Conservation (phyloP, 192 early-diverging fungal species). For the Phlyctochytrium arcticum region DNA sequence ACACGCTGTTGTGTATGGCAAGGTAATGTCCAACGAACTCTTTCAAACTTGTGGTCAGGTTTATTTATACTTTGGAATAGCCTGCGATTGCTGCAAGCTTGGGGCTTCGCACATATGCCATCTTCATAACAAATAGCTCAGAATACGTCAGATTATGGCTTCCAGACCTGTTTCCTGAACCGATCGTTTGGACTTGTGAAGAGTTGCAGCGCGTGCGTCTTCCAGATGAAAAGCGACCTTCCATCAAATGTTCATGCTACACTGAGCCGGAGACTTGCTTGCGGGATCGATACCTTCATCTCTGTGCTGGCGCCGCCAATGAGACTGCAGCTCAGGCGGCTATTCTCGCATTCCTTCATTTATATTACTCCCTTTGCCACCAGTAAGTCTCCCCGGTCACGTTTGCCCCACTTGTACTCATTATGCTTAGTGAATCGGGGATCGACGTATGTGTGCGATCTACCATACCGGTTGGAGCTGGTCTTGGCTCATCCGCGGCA, state of each 20-base stretch:
- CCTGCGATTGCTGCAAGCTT: slow-evolving; percentile 79
- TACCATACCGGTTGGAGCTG: slow-evolving; percentile 83
- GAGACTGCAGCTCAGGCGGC: no score
- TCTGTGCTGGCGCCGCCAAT: no score
- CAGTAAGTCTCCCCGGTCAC: background rate
- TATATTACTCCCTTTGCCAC: slow-evolving; percentile 30
- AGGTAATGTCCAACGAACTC: slow-evolving; percentile 11
- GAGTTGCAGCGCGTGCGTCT: no score
- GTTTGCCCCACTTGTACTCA: no score
- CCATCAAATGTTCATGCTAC: no score
- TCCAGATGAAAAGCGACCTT: no score
- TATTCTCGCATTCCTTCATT: slow-evolving; percentile 67
- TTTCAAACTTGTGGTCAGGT: background rate
- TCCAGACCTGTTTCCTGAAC: slow-evolving; percentile 34
- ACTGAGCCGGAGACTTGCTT: no score
- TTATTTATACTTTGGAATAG: no score
- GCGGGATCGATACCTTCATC: no score
- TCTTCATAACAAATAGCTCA: slow-evolving; percentile 52
- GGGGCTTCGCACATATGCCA: slow-evolving; percentile 69
- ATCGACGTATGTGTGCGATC: slow-evolving; percentile 69
- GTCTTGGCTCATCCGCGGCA: slow-evolving; percentile 93
- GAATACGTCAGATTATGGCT: slow-evolving; percentile 45
- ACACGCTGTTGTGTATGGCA: slow-evolving; percentile 87
- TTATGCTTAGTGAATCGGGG: background rate
- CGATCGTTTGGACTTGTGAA: background rate